phyloP scores from a whole-genome alignment of 345 rosid species.

The Pelargonium nanum region DNA sequence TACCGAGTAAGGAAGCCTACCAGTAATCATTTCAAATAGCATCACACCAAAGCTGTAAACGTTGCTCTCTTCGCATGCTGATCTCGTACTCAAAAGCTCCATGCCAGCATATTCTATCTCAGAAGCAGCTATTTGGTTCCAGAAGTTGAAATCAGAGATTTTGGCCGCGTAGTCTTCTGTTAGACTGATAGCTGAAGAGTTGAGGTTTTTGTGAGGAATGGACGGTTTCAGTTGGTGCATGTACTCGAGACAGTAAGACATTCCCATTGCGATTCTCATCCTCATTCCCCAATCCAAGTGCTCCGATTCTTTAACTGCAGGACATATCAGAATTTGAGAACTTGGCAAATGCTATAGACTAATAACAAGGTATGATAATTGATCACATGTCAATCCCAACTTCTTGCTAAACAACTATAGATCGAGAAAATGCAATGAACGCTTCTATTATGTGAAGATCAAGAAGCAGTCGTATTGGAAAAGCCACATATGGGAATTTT shows the following conservation, averaged over 20 bases:
- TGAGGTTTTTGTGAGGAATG: constrained; percentile 45
- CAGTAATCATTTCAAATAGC: constrained; percentile 68
- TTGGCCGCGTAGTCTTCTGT: constrained; percentile 90
- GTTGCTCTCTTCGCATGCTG: constrained; percentile 28
- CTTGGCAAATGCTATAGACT: background rate
- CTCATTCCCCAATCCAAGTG: constrained; percentile 82
- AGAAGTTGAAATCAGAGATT: constrained; percentile 57
- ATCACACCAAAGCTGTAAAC: constrained; percentile 68
- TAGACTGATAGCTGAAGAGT: constrained; percentile 57
- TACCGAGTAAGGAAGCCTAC: constrained; percentile 43
- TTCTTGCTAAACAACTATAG: background rate
- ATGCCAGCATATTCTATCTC: constrained; percentile 24
- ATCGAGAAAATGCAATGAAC: too few species aligned
- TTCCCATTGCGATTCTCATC: constrained; percentile 75
- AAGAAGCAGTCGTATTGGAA: too few species aligned
- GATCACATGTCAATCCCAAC: too few species aligned
- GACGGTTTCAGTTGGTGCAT: constrained; percentile 77
- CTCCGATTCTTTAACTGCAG: constrained; percentile 81
- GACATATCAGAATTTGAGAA: background rate
- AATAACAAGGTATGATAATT: background rate
- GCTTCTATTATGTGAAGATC: too few species aligned
- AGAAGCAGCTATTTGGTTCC: constrained; percentile 35
- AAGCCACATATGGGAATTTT: too few species aligned
- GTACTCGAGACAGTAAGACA: constrained; percentile 73
- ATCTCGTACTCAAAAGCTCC: constrained; percentile 19